Conservation (phyloP, 164 flowering plant genomes). For the Kingdonia uniflora region DNA sequence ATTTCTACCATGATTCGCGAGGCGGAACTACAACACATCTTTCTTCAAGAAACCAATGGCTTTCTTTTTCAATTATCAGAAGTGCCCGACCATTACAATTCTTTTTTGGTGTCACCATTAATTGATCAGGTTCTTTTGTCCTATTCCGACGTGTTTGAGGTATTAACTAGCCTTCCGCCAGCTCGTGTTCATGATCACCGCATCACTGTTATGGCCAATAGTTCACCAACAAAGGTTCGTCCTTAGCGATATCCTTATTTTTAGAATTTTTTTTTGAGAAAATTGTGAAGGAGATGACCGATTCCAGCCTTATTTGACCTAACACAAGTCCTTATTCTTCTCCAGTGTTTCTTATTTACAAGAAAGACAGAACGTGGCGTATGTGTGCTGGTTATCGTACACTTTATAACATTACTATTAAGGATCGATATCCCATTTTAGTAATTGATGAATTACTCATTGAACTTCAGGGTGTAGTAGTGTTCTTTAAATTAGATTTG, state of each 20-base stretch:
- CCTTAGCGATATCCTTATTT: background rate
- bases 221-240: background rate
- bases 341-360: background rate
- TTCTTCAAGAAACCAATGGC: too few species aligned
- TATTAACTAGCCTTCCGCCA: too few species aligned
- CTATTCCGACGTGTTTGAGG: too few species aligned
- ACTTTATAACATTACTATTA: background rate
- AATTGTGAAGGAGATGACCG: background rate
- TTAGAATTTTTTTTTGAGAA: constrained; percentile 2
- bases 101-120: too few species aligned
- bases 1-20: too few species aligned
- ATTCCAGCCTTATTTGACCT: background rate
- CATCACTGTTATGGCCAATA: background rate
- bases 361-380: background rate
- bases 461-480: background rate
- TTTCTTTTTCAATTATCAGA: too few species aligned
- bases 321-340: background rate
- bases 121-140: too few species aligned
- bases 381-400: background rate
- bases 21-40: too few species aligned
- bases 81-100: too few species aligned
- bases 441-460: background rate
- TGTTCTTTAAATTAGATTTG: background rate
- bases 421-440: background rate
- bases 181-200: background rate